Conservation (phyloP, 305 asterid species). For the Fraxinus nigra region DNA sequence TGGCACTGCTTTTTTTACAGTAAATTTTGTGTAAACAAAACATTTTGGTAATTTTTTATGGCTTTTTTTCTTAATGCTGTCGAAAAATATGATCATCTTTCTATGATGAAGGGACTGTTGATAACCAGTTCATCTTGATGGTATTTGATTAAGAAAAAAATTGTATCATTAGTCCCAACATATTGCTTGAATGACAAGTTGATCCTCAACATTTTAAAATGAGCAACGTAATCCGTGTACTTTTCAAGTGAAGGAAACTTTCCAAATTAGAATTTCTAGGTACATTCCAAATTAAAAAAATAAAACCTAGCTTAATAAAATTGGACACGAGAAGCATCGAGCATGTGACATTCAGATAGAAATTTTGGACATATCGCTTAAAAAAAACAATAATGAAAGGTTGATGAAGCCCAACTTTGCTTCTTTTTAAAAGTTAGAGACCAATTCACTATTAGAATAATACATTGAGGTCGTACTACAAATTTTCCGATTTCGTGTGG, state of each 20-base stretch:
- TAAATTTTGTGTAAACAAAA: conserved; percentile 18
- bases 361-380: too few species aligned
- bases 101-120: not conserved
- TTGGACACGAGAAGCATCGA: not conserved
- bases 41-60: conserved; percentile 16
- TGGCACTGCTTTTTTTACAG: not conserved
- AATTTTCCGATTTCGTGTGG: not conserved
- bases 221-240: not conserved
- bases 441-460: not conserved
- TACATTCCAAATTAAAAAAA: not conserved
- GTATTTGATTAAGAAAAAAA: not conserved
- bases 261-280: not conserved
- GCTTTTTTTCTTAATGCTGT: not conserved
- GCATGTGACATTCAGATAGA: not conserved
- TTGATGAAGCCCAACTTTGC: not conserved
- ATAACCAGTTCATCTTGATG: not conserved
- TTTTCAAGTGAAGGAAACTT: not conserved
- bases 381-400: not conserved
- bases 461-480: not conserved
- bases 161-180: not conserved
- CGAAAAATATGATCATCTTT: not conserved
- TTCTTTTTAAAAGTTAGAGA: not conserved
- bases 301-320: too few species aligned
- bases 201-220: not conserved
- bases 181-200: not conserved